Percentiles rank a stretch among this genome's conserved stretches.
Evolutionary conservation across 2,329 filamentous ascomycete genomes (phyloP).

Genomic region (Aspergillus puulaauensis): DNA sequence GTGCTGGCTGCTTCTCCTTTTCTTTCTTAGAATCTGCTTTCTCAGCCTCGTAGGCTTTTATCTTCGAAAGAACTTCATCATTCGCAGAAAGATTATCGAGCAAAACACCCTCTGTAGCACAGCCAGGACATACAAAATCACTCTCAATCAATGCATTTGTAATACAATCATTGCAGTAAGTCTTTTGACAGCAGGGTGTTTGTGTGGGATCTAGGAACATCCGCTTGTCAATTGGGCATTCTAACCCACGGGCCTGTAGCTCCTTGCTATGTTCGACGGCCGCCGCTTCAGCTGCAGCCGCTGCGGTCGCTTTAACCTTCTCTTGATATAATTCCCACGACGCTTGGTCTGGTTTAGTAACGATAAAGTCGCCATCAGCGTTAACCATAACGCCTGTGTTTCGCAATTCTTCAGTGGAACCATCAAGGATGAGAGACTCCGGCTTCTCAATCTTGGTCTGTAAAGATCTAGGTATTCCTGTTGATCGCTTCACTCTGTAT

Average conservation of each 20-base stretch:
- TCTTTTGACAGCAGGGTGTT: slow-evolving; percentile 97
- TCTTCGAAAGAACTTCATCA: slow-evolving; percentile 73
- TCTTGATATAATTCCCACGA: slow-evolving; percentile 97
- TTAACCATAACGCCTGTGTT: slow-evolving; percentile 95
- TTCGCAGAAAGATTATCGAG: slow-evolving; percentile 88
- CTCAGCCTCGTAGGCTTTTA: slow-evolving; percentile 69
- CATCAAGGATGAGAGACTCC: slow-evolving; percentile 69
- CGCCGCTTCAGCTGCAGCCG: slow-evolving; percentile 77
- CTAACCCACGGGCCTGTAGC: slow-evolving; percentile 80
- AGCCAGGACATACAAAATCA: slow-evolving; percentile 94
- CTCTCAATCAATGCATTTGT: slow-evolving; percentile 97
- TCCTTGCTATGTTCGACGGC: slow-evolving; percentile 78
- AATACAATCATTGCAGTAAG: slow-evolving; percentile 99
- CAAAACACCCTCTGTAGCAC: slow-evolving; percentile 84
- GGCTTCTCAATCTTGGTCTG: slow-evolving; percentile 95
- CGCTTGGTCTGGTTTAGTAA: slow-evolving; percentile 91
- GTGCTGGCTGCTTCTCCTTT: slow-evolving; percentile 36
- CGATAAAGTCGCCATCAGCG: slow-evolving; percentile 94
- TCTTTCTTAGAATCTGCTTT: slow-evolving; percentile 47
- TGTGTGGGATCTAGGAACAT: slow-evolving; percentile 99
- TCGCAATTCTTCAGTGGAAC: slow-evolving; percentile 75
- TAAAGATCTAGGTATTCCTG: slow-evolving; percentile 93
- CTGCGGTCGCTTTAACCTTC: slow-evolving; percentile 82
- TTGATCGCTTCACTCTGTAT: slow-evolving; percentile 91
- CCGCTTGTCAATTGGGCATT: slow-evolving; percentile 95